phyloP scores from a whole-genome alignment of 1,284 basidiomycete genomes.

The Lentinula novae-zelandiae region DNA sequence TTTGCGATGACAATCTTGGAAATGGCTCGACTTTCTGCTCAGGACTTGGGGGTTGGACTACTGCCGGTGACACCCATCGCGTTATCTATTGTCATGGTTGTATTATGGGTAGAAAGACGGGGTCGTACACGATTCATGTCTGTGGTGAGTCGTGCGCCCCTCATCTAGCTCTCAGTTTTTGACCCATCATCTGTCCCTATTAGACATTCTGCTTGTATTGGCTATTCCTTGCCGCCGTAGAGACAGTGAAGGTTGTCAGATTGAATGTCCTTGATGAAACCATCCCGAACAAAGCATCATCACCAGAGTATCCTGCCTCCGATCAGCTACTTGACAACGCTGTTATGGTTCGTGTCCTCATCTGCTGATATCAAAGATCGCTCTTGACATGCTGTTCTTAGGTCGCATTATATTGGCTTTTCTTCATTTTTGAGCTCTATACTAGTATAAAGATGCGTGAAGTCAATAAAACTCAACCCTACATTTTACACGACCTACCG shows the following conservation, averaged over 20 bases:
- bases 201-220: conserved; percentile 23
- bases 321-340: conserved; percentile 25
- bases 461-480: neutral
- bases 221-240: conserved; percentile 19
- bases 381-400: neutral
- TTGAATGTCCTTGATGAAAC: conserved; percentile 20
- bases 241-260: conserved; percentile 20
- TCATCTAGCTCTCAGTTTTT: neutral
- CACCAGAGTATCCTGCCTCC: conserved; percentile 21
- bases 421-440: neutral
- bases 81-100: conserved; percentile 16
- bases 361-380: neutral
- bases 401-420: conserved; percentile 1
- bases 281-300: conserved; percentile 17
- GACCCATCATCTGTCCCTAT: neutral
- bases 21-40: conserved; percentile 21
- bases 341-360: conserved; percentile 19
- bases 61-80: conserved; percentile 21
- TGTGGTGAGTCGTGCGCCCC: conserved; percentile 16
- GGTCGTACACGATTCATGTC: conserved; percentile 18
- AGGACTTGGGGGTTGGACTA: conserved; percentile 23
- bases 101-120: conserved; percentile 19
- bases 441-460: neutral
- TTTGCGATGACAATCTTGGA: conserved; percentile 25
- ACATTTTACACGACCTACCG: neutral